Evolutionary conservation across 2,329 filamentous ascomycete species (phyloP), one percentile per base, ranked within the genome.

Genomic region (Coniochaeta sp.): DNA sequence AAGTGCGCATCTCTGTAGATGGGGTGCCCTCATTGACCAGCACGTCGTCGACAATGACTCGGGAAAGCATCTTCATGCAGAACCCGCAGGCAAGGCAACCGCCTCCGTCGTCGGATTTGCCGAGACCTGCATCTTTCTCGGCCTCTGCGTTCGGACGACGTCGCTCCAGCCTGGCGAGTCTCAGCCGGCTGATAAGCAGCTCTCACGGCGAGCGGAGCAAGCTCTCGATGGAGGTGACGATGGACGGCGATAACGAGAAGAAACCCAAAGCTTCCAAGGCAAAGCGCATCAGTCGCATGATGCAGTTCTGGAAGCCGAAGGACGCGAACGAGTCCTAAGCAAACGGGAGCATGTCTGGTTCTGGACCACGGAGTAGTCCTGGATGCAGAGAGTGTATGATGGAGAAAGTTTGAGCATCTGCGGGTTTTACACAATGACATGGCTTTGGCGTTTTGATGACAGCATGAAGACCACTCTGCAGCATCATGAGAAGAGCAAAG

Each of bases 241-340:
- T 77, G 62, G 83, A 85, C 52, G 77, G 74, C 44, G 81, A 86
- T n/a, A 69, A 75, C 0, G 83, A 84, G 34, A 84, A 83, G 68
- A 83, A 81, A 68, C 79, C 71, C 8, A 86, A 85, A 70, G 68
- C 67, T 26, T 90, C 87, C 77, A 89, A 86, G 71, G 78, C 84
- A 40, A 89, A 86, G 70, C 82, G 89, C 32, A 74, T 92, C 40
- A 89, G 89, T 70, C 87, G 88, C 58, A 80, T 92, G 76, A 86
- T 91, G 80, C 86, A 88, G 66, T 93, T 93, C 72, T 93, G 89
- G 89, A 90, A 89, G 73, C 78, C 80, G 10, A 85, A 81, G 68
- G 80, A 81, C 30, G 54, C 30, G 3, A 56, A 56, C 30, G 54
- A 36, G 14, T 26, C 47, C 24, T 52, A 12, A 62, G 56, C n/a